Conservation (phyloP, 2,329 filamentous ascomycete species). For the Colletotrichum sp. region DNA sequence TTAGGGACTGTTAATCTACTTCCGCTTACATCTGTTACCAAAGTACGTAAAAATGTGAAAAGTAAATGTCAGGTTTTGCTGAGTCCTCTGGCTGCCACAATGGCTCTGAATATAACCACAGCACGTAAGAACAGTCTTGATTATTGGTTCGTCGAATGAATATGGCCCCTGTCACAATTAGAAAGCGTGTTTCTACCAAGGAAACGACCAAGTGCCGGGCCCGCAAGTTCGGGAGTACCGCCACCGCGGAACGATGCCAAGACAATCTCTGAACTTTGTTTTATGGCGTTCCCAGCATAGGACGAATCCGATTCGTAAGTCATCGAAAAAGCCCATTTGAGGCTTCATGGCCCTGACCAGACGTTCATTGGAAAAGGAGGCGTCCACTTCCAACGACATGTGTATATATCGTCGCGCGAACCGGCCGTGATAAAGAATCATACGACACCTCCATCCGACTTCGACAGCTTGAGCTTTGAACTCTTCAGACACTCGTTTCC, state of each 20-base stretch:
- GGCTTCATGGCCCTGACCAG: background rate
- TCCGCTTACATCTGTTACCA: background rate
- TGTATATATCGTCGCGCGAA: background rate
- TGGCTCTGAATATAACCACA: background rate
- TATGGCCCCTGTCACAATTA: background rate
- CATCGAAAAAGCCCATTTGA: background rate
- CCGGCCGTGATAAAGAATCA: background rate
- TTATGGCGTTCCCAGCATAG: background rate
- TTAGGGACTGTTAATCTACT: background rate
- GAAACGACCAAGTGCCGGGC: background rate
- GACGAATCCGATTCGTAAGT: background rate
- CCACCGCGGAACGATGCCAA: background rate
- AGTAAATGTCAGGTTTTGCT: background rate
- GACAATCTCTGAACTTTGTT: background rate
- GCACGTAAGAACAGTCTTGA: background rate
- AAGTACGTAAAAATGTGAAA: fast-evolving
- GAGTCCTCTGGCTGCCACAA: background rate
- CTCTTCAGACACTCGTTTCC: background rate
- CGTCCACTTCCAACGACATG: background rate
- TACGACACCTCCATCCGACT: background rate
- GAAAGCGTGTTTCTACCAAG: background rate
- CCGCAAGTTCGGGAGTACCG: background rate
- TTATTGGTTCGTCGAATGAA: background rate
- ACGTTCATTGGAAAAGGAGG: background rate
- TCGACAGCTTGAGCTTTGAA: background rate